phyloP scores from a whole-genome alignment of 192 early-diverging fungal species.

The Anaeromyces robustus region DNA sequence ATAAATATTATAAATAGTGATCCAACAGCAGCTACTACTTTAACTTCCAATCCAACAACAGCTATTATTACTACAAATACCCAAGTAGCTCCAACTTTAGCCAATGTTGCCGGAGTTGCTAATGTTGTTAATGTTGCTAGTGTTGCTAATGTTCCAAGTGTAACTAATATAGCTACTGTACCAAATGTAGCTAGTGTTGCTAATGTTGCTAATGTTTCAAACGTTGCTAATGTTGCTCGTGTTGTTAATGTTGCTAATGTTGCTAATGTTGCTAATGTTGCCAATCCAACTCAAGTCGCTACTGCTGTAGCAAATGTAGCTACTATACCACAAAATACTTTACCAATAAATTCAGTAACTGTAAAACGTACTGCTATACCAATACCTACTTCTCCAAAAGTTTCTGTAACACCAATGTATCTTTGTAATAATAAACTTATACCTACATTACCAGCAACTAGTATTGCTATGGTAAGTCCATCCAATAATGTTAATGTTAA shows the following conservation, averaged over 20 bases:
- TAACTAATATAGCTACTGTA: no score
- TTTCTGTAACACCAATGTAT: not conserved
- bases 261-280: not conserved
- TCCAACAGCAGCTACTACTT: not conserved
- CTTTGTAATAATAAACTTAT: not conserved
- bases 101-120: no score
- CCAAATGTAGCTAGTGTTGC: not conserved
- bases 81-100: not conserved
- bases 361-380: not conserved
- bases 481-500: not conserved
- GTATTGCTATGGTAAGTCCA: not conserved
- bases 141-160: not conserved
- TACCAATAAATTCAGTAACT: not conserved
- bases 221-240: no score
- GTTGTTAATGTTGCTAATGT: no score
- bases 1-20: not conserved
- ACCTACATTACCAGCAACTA: not conserved
- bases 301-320: no score
- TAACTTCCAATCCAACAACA: not conserved
- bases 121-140: not conserved
- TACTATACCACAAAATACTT: not conserved
- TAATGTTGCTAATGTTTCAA: not conserved
- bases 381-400: not conserved
- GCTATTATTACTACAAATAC: not conserved
- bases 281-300: no score